Conservation (phyloP, 371 early-diverging fungal genomes). For the Mucor plumbeus region DNA sequence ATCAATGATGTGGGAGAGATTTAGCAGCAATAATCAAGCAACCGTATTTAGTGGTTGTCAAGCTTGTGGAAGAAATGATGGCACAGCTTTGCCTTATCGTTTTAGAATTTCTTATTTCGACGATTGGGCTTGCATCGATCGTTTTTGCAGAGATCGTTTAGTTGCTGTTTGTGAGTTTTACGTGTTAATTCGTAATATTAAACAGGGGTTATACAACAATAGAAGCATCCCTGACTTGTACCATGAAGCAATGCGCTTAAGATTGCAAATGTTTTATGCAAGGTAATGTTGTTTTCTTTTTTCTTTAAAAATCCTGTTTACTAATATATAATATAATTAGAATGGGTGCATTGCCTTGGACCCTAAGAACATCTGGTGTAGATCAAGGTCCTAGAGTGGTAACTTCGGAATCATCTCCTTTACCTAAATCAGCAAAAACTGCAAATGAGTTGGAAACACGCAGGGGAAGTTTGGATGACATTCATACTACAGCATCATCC, state of each 20-base stretch:
- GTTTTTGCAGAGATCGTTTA: slow-evolving; percentile 87
- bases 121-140: slow-evolving; percentile 91
- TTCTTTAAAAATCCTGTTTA: too few relatives aligned
- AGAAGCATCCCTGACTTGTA: slow-evolving; percentile 79
- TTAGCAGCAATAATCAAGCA: slow-evolving; percentile 54
- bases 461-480: slow-evolving; percentile 28
- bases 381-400: slow-evolving; percentile 18
- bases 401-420: slow-evolving; percentile 31
- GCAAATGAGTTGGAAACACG: slow-evolving; percentile 14
- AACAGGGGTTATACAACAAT: slow-evolving; percentile 82
- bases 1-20: slow-evolving; percentile 71
- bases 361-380: slow-evolving; percentile 33
- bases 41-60: slow-evolving; percentile 78
- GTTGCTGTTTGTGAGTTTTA: slow-evolving; percentile 95
- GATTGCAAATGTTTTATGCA: slow-evolving; percentile 92
- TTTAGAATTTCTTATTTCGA: slow-evolving; percentile 79
- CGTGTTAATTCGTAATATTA: slow-evolving; percentile 86
- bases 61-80: slow-evolving; percentile 81
- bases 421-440: slow-evolving; percentile 28
- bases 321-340: slow-evolving; percentile 20
- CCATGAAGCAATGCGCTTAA: slow-evolving; percentile 79
- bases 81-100: slow-evolving; percentile 68
- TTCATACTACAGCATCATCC: background rate
- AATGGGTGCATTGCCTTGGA: slow-evolving; percentile 57
- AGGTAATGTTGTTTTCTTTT: slow-evolving; percentile 23